phyloP scores from a whole-genome alignment of 2,329 filamentous ascomycete genomes.

The Rhynchosporium graminicola region DNA sequence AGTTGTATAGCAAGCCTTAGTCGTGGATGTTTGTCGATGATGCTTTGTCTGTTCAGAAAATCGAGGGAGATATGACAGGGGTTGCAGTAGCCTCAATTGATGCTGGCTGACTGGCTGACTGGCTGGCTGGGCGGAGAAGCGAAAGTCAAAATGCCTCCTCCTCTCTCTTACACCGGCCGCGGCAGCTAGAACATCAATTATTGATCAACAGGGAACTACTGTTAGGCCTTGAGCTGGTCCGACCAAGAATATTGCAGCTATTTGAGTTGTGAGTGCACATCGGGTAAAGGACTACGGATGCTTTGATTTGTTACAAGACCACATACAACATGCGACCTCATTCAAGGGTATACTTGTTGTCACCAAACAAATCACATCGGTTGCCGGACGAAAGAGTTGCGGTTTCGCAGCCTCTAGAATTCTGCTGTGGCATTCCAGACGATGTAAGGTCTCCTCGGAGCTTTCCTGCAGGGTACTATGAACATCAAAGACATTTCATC shows the following conservation, averaged over 20 bases:
- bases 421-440: constrained; percentile 4
- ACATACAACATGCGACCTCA: not conserved
- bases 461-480: constrained; percentile 9
- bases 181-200: too few species aligned
- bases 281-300: constrained; percentile 4
- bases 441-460: constrained; percentile 18
- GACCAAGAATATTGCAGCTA: constrained; percentile 5
- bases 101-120: not conserved
- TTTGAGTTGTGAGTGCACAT: constrained; percentile 7
- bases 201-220: constrained; percentile 8
- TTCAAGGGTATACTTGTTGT: not conserved
- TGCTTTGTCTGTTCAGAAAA: constrained; percentile 12
- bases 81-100: not conserved
- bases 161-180: too few species aligned
- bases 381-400: constrained; percentile 2
- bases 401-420: constrained; percentile 13
- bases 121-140: not conserved
- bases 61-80: constrained; percentile 8
- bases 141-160: not conserved
- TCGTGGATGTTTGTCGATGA: constrained; percentile 12
- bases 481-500: not conserved
- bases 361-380: not conserved
- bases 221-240: constrained; percentile 10
- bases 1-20: not conserved
- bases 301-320: not conserved